A percentile compares a stretch with the other conserved stretches of the same genome.
Conservation (phyloP, 2,329 filamentous ascomycete species). For the Mariannaea sp. region DNA sequence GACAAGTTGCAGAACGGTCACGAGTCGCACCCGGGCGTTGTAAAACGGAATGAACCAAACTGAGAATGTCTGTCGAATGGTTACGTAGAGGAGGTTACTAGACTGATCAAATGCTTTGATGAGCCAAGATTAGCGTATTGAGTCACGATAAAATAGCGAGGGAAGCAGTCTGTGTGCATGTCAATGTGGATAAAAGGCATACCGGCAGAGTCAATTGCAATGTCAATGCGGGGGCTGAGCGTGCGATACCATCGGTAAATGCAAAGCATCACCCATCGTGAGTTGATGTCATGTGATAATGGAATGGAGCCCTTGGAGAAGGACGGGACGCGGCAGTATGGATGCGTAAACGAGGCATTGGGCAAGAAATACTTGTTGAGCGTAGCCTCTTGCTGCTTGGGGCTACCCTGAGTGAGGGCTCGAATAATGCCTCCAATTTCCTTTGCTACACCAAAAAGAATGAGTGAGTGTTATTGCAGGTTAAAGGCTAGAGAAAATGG, state of each 20-base stretch:
- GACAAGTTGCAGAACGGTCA: conserved; percentile 68
- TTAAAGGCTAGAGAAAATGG: too few relatives aligned
- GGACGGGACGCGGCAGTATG: conserved; percentile 73
- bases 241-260: conserved; percentile 88
- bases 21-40: conserved; percentile 68
- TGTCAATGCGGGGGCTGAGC: conserved; percentile 72
- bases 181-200: conserved; percentile 12
- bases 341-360: conserved; percentile 75
- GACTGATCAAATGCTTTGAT: conserved; percentile 67
- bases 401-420: conserved; percentile 68
- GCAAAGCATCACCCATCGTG: conserved; percentile 66
- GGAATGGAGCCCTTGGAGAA: conserved; percentile 52
- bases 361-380: conserved; percentile 74
- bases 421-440: conserved; percentile 72
- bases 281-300: conserved; percentile 55
- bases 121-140: conserved; percentile 4
- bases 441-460: conserved; percentile 46
- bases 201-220: conserved; percentile 67
- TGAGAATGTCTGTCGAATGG: conserved; percentile 74
- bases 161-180: too few relatives aligned
- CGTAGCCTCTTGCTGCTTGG: conserved; percentile 66
- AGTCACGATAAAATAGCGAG: too few relatives aligned
- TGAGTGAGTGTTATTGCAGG: neutral
- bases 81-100: conserved; percentile 70
- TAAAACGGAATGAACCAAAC: conserved; percentile 83